Conservation (phyloP, 805 yeast genomes). For the Suhomyces vadensis region DNA sequence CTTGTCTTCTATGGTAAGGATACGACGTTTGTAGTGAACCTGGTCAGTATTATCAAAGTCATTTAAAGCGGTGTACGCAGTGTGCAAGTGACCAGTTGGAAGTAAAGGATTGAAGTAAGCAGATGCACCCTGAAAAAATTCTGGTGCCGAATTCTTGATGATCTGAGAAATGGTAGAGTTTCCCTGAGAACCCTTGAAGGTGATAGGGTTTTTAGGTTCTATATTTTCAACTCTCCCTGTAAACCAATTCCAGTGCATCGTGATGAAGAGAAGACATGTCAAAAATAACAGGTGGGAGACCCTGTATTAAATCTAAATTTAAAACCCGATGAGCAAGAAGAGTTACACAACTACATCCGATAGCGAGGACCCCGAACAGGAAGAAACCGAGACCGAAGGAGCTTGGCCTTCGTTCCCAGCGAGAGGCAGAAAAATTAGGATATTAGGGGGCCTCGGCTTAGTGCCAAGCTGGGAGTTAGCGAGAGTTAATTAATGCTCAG, state of each 20-base stretch:
- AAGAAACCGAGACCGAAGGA: no score
- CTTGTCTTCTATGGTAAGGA: constrained; percentile 28
- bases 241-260: constrained; percentile 13
- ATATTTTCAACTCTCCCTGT: constrained; percentile 27
- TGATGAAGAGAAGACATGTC: no score
- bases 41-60: constrained; percentile 43
- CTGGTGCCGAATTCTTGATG: constrained; percentile 40
- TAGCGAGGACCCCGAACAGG: no score
- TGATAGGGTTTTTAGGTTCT: constrained; percentile 26
- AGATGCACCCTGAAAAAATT: constrained; percentile 36
- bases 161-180: constrained; percentile 30
- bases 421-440: no score
- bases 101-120: constrained; percentile 48
- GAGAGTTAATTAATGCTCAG: no score
- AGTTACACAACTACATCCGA: no score
- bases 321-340: no score
- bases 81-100: constrained; percentile 51
- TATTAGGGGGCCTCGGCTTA: no score
- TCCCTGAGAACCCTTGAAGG: constrained; percentile 10
- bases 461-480: no score
- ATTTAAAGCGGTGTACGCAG: constrained; percentile 47
- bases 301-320: no score
- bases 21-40: constrained; percentile 47
- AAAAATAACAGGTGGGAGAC: no score
- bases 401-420: no score